Conservation (phyloP, 108 stramenopile species). For the Fragilariopsis cylindrus region DNA sequence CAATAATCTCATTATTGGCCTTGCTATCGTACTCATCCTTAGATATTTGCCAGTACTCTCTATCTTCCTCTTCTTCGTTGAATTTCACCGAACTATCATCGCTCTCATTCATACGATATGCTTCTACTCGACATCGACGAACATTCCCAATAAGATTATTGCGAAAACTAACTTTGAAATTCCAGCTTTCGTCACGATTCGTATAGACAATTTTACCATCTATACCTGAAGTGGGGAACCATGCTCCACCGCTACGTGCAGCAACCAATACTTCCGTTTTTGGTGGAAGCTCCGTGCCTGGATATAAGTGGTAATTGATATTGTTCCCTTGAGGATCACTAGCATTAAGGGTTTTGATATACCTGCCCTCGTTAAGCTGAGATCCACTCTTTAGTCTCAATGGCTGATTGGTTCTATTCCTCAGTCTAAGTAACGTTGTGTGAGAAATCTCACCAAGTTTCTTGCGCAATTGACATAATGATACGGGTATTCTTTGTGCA, state of each 20-base stretch:
- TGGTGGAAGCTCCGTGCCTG: constrained; percentile 35
- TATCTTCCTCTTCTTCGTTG: background rate
- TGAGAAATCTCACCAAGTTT: constrained; percentile 36
- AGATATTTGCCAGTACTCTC: constrained; percentile 24
- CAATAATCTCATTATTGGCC: constrained; percentile 32
- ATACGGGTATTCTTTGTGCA: constrained; percentile 34
- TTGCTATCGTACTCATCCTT: constrained; percentile 32
- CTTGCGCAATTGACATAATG: constrained; percentile 27
- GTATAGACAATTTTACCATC: constrained; percentile 27
- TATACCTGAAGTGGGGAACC: constrained; percentile 38
- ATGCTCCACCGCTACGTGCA: constrained; percentile 31
- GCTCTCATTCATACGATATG: constrained; percentile 15
- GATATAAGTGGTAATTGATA: constrained; percentile 31
- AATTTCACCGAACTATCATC: constrained; percentile 3
- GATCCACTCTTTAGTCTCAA: constrained; percentile 36
- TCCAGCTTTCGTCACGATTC: constrained; percentile 27
- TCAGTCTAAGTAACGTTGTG: constrained; percentile 33
- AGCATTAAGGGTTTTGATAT: constrained; percentile 31
- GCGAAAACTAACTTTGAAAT: constrained; percentile 28
- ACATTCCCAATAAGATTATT: constrained; percentile 24
- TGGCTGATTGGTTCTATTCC: constrained; percentile 36
- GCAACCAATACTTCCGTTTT: constrained; percentile 36
- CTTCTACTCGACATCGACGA: constrained; percentile 27
- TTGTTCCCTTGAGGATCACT: constrained; percentile 4
- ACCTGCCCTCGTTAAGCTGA: constrained; percentile 32